phyloP scores from a whole-genome alignment of 2,329 filamentous ascomycete genomes.

The Microsporum canis region DNA sequence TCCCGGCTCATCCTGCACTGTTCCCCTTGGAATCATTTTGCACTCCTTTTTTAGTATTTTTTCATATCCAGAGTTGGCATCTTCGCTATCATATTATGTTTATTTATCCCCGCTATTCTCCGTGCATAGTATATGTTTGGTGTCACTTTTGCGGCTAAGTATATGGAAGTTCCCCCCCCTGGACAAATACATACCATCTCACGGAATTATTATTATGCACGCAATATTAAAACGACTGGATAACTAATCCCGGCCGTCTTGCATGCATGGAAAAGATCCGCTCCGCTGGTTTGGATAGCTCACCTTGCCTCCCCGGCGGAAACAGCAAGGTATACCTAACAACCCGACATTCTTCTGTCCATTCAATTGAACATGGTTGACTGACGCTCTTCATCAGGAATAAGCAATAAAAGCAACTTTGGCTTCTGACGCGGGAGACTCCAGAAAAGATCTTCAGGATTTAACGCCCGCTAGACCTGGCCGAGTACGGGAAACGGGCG shows the following conservation, averaged over 20 bases:
- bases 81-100: not conserved
- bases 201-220: not conserved
- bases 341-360: not conserved
- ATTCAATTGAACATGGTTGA: not conserved
- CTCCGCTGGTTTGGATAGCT: not conserved
- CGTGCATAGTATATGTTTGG: not conserved
- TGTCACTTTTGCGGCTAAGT: not conserved
- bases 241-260: not conserved
- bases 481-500: conserved; percentile 1
- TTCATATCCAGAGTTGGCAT: not conserved
- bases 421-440: not conserved
- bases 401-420: not conserved
- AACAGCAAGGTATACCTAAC: not conserved
- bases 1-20: not conserved
- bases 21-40: not conserved
- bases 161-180: not conserved
- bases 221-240: not conserved
- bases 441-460: not conserved
- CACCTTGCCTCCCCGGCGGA: not conserved
- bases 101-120: not conserved
- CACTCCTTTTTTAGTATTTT: not conserved
- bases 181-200: not conserved
- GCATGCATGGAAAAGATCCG: not conserved
- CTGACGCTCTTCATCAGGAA: not conserved
- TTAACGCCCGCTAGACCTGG: not conserved